Conservation (phyloP, 306 rosid species). For the Acacia melanoxylon region DNA sequence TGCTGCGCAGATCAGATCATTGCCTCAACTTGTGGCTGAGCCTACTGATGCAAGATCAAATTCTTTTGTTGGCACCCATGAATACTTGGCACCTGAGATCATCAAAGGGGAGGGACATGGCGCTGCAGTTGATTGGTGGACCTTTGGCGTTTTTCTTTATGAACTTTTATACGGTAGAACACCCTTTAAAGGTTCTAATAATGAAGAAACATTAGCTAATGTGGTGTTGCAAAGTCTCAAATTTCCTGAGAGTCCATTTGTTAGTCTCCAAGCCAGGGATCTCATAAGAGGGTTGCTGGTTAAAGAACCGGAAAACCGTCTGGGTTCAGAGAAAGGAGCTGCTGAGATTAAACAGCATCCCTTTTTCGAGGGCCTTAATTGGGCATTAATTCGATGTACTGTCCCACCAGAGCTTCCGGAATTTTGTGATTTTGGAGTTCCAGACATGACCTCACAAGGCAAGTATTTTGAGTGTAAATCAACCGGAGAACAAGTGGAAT, state of each 20-base stretch:
- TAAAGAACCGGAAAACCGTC: slow-evolving; percentile 79
- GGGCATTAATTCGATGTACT: slow-evolving; percentile 86
- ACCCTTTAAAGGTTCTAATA: slow-evolving; percentile 74
- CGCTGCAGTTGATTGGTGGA: slow-evolving; percentile 98
- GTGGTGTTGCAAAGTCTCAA: slow-evolving; percentile 69
- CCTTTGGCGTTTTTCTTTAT: slow-evolving; percentile 84
- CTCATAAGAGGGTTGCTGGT: slow-evolving; percentile 76
- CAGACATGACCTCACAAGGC: slow-evolving; percentile 50
- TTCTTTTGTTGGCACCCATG: slow-evolving; percentile 92
- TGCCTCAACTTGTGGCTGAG: slow-evolving; percentile 93
- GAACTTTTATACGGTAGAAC: slow-evolving; percentile 83
- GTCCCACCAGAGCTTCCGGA: slow-evolving; percentile 82
- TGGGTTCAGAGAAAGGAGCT: slow-evolving; percentile 82
- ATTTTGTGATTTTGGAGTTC: slow-evolving; percentile 54
- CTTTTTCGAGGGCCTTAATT: slow-evolving; percentile 82
- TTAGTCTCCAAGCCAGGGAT: slow-evolving; percentile 76
- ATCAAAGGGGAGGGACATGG: slow-evolving; percentile 94
- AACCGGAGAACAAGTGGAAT: slow-evolving; percentile 71
- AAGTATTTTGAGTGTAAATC: slow-evolving; percentile 65
- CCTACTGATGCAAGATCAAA: slow-evolving; percentile 86
- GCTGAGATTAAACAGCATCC: slow-evolving; percentile 92
- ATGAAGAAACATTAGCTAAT: slow-evolving; percentile 79
- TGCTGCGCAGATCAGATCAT: slow-evolving; percentile 57
- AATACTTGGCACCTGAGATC: slow-evolving; percentile 91
- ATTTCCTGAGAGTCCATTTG: slow-evolving; percentile 72